phyloP scores from a whole-genome alignment of 2,329 filamentous ascomycete species.

The Monosporascus sp. region DNA sequence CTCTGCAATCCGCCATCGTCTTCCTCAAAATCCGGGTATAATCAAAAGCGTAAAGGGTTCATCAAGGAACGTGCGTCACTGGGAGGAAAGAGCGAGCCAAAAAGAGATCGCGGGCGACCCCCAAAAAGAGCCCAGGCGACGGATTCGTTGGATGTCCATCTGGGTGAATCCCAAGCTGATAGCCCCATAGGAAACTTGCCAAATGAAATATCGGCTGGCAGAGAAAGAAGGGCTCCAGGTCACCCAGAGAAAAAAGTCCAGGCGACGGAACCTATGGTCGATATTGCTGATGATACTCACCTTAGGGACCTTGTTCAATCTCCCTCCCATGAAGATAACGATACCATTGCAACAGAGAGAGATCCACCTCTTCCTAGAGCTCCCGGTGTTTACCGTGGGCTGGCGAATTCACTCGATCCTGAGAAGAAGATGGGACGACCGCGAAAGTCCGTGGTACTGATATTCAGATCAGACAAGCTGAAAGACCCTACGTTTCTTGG shows the following conservation, averaged over 20 bases:
- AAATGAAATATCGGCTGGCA: neutral
- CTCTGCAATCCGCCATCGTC: conserved; percentile 4
- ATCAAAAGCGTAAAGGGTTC: conserved; percentile 5
- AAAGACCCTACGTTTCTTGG: conserved; percentile 19
- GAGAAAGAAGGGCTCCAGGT: neutral
- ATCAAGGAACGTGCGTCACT: neutral
- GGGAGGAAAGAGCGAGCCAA: neutral
- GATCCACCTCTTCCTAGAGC: conserved; percentile 4
- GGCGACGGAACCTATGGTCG: neutral
- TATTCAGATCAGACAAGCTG: conserved; percentile 22
- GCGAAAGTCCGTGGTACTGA: conserved; percentile 25
- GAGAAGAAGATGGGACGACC: conserved; percentile 20
- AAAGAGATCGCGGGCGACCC: conserved; percentile 2
- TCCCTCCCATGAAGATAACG: neutral
- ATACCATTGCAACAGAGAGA: neutral
- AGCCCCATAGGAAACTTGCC: neutral
- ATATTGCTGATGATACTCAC: neutral
- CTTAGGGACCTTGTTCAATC: neutral
- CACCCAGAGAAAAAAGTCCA: neutral
- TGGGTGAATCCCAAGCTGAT: neutral
- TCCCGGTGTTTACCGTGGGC: conserved; percentile 23
- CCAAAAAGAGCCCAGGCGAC: conserved; percentile 4
- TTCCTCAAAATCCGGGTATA: conserved; percentile 2
- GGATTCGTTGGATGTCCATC: neutral
- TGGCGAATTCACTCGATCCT: conserved; percentile 23